Percentiles rank a stretch among this genome's conserved stretches.
Conservation (phyloP, 345 rosid genomes). For the Sapria himalayana region DNA sequence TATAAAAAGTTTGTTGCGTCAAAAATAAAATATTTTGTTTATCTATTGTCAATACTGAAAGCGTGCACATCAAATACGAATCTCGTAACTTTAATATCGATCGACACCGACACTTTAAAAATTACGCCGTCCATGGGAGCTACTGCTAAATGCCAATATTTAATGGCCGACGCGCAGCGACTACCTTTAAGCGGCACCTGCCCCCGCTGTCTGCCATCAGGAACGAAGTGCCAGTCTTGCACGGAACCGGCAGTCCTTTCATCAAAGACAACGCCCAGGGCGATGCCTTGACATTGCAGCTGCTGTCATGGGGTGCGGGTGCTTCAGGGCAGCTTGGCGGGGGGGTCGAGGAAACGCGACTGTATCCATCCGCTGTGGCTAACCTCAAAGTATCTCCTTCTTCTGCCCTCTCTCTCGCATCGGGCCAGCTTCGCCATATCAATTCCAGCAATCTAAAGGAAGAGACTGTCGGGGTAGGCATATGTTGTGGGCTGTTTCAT, state of each 20-base stretch:
- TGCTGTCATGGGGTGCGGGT: conserved; percentile 84
- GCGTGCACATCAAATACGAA: too few species aligned
- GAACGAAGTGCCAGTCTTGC: conserved; percentile 25
- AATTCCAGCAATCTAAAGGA: neutral
- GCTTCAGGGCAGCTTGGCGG: conserved; percentile 91
- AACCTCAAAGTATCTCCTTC: conserved; percentile 25
- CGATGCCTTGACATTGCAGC: conserved; percentile 24
- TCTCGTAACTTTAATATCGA: too few species aligned
- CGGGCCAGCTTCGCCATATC: conserved; percentile 22
- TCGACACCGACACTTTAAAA: too few species aligned
- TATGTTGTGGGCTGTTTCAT: conserved; percentile 73
- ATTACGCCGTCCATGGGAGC: too few species aligned
- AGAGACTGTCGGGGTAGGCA: conserved; percentile 19
- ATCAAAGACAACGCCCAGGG: conserved; percentile 10
- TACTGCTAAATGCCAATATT: too few species aligned
- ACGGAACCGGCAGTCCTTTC: conserved; percentile 23
- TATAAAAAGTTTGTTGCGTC: too few species aligned
- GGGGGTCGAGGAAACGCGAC: conserved; percentile 52
- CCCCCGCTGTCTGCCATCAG: conserved; percentile 9
- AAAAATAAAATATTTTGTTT: too few species aligned
- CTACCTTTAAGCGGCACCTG: conserved; percentile 6
- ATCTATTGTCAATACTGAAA: too few species aligned
- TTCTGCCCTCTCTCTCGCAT: conserved; percentile 27
- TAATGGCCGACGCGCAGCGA: neutral
- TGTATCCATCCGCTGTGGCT: conserved; percentile 54